Conservation (phyloP, 495 filamentous ascomycete species). For the Glarea lozoyensis region DNA sequence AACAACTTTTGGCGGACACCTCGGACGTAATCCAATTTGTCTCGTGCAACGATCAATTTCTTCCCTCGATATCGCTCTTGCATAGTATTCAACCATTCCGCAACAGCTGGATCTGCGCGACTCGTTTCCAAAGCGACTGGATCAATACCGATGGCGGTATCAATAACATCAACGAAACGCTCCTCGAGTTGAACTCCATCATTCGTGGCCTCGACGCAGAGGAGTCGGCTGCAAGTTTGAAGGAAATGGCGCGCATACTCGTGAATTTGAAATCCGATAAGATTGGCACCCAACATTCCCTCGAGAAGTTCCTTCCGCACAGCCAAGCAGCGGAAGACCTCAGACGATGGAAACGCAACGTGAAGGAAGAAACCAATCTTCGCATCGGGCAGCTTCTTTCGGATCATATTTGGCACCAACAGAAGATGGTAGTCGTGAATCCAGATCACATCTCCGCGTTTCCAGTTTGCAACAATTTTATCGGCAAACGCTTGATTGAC, state of each 20-base stretch:
- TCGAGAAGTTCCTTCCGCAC: conserved; percentile 77
- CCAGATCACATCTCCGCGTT: conserved; percentile 85
- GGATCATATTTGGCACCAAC: conserved; percentile 84
- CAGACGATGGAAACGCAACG: conserved; percentile 89
- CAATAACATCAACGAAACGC: conserved; percentile 78
- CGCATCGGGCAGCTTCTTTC: conserved; percentile 77
- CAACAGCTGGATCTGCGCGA: conserved; percentile 63
- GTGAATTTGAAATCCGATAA: conserved; percentile 84
- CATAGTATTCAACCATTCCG: conserved; percentile 69
- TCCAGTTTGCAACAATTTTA: conserved; percentile 81
- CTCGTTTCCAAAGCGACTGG: conserved; percentile 63
- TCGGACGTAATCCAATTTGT: conserved; percentile 86
- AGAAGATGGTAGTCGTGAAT: conserved; percentile 90
- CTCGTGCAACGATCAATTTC: conserved; percentile 79
- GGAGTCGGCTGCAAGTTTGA: conserved; percentile 82
- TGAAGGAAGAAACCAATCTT: conserved; percentile 94
- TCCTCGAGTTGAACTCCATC: conserved; percentile 88
- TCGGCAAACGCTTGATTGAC: conserved; percentile 88
- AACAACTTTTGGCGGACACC: conserved; percentile 88
- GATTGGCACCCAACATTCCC: conserved; percentile 82
- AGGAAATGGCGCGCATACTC: conserved; percentile 92
- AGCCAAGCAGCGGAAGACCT: conserved; percentile 85
- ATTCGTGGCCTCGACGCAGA: conserved; percentile 76
- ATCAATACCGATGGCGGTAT: conserved; percentile 73
- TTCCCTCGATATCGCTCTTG: conserved; percentile 74